These are phyloP conservation scores for Dactylellina haptotyla DNA, from an alignment of 2,329 filamentous ascomycete genomes.

Conservation along the genomic window DNA sequence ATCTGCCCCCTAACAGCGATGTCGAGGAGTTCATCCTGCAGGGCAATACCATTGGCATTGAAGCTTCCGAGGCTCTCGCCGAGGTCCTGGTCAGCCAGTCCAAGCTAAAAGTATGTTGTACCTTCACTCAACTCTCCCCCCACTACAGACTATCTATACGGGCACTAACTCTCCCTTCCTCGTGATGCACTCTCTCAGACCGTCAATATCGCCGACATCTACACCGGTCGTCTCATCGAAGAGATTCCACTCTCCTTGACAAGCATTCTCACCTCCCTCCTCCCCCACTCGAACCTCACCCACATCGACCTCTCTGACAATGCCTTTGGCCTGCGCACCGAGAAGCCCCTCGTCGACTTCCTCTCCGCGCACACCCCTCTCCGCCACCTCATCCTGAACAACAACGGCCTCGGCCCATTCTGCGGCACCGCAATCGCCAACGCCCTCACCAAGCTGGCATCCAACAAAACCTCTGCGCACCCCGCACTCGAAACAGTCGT, in stretches of 20 bases:
- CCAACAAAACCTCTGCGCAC: slow-evolving; percentile 81
- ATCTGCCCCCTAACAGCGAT: slow-evolving; percentile 75
- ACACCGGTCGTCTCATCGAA: slow-evolving; percentile 89
- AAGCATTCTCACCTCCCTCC: slow-evolving; percentile 82
- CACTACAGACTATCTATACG: no score
- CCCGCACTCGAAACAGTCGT: slow-evolving; percentile 91
- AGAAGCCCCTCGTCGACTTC: slow-evolving; percentile 91
- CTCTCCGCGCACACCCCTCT: slow-evolving; percentile 87
- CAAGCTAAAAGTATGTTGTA: slow-evolving; percentile 72
- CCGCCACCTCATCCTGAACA: slow-evolving; percentile 94
- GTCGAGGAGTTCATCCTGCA: slow-evolving; percentile 86
- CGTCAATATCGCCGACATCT: slow-evolving; percentile 96
- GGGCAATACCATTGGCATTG: slow-evolving; percentile 92
- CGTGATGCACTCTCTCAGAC: slow-evolving; percentile 65
- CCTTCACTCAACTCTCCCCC: no score
- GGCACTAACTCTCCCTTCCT: no score
- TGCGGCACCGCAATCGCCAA: slow-evolving; percentile 90
- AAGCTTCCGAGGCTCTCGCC: slow-evolving; percentile 84
- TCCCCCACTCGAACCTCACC: slow-evolving; percentile 84
- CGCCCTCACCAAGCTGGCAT: slow-evolving; percentile 82
- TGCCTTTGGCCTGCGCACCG: slow-evolving; percentile 94
- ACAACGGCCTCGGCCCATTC: slow-evolving; percentile 94
- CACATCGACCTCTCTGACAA: slow-evolving; percentile 98
- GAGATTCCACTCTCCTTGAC: slow-evolving; percentile 93
- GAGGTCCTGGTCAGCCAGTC: slow-evolving; percentile 86